phyloP scores from a whole-genome alignment of 2,329 filamentous ascomycete species.

The Botrytis squamosa region DNA sequence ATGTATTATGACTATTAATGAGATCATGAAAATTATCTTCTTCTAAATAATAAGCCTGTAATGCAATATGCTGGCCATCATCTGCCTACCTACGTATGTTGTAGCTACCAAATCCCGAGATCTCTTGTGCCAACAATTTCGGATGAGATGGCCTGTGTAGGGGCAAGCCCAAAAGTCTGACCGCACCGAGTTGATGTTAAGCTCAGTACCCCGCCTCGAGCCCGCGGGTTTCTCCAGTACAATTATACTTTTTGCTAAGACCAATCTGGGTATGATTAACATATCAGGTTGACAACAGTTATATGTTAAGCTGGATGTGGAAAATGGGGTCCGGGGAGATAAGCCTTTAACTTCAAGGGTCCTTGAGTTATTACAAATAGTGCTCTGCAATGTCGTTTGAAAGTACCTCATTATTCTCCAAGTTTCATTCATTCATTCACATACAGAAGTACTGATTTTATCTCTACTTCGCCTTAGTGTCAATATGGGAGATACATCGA shows the following conservation, averaged over 20 bases:
- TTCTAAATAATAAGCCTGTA: not conserved
- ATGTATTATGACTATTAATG: slow-evolving; percentile 28
- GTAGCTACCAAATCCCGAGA: not conserved
- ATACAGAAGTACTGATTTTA: not conserved
- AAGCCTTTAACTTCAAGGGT: not conserved
- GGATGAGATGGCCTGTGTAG: too few species aligned
- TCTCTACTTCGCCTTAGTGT: not conserved
- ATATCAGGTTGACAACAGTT: not conserved
- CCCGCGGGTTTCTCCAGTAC: not conserved
- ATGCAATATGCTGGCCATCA: not conserved
- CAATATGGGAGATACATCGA: not conserved
- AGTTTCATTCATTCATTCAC: not conserved
- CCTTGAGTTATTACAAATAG: not conserved
- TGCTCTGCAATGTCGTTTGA: not conserved
- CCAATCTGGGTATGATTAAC: not conserved
- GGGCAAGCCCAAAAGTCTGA: not conserved
- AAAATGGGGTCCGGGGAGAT: not conserved
- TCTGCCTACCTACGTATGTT: not conserved
- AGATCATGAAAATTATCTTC: slow-evolving; percentile 12
- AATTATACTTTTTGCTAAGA: not conserved
- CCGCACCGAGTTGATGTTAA: not conserved
- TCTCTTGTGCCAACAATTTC: not conserved
- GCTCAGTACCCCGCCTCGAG: not conserved
- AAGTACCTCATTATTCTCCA: not conserved
- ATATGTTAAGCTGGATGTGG: not conserved